Percentiles rank a stretch among this genome's conserved stretches.
These are phyloP conservation scores for Chaetomidium leptoderma DNA, from an alignment of 495 filamentous ascomycete genomes.

Conservation along the genomic window DNA sequence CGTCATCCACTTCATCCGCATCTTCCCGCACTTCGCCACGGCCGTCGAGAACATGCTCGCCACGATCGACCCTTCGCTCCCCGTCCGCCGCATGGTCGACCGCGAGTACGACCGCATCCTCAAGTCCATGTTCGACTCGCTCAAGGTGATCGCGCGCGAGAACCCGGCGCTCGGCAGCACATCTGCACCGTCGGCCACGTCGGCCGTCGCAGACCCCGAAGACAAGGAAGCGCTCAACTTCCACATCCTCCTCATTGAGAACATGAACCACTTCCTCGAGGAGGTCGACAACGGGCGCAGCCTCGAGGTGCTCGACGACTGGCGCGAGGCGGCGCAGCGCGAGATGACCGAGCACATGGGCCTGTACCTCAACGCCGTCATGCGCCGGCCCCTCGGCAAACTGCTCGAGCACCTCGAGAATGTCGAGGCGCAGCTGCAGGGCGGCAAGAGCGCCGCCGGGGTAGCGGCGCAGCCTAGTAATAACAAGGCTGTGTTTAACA, in stretches of 20 bases:
- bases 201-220: conserved; percentile 56
- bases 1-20: conserved; percentile 87
- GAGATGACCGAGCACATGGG: conserved; percentile 87
- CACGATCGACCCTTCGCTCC: conserved; percentile 52
- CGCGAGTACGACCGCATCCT: conserved; percentile 84
- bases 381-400: conserved; percentile 83
- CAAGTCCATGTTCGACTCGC: conserved; percentile 92
- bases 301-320: conserved; percentile 72
- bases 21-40: conserved; percentile 79
- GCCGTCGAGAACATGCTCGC: conserved; percentile 79
- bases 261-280: conserved; percentile 96
- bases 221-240: conserved; percentile 96
- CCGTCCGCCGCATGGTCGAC: conserved; percentile 72
- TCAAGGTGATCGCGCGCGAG: conserved; percentile 94
- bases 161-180: conserved; percentile 57
- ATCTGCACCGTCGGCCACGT: background rate
- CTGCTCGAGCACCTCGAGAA: conserved; percentile 85
- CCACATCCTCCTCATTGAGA: conserved; percentile 94
- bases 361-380: conserved; percentile 80
- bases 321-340: conserved; percentile 67
- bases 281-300: conserved; percentile 70
- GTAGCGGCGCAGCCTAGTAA: conserved; percentile 73
- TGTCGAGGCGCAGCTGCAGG: conserved; percentile 63
- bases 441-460: conserved; percentile 40
- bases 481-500: conserved; percentile 75